Base-by-base conservation (phyloP, 805 yeast genomes). In the Yarrowia sp. region DNA sequence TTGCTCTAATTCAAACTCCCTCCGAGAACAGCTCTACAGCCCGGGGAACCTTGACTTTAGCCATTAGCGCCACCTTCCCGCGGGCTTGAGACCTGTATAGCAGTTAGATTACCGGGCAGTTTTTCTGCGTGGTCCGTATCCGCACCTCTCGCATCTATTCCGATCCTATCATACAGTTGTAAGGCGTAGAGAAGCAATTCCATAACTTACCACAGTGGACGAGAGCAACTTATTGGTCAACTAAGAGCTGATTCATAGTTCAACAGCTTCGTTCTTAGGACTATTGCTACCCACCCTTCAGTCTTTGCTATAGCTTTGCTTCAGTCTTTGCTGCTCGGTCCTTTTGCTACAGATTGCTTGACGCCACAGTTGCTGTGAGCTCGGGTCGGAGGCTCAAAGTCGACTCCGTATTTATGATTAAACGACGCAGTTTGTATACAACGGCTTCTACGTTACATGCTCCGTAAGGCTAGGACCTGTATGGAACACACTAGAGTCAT, bases 31-130 rank as follows among this genome's bases (percentile, higher is more conserved):
- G 43, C 43, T 41, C 43, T 41, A 5, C 15, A 41, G 16, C 19
- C 9, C 19, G 19, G 5, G 9, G 8, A 42, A 42, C 8, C 19
- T 42, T 42, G 45, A 5, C 5, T 8, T 8, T 16, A 10, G 46
- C 11, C 46, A 8, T 45, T 45, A 19, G 48, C 48, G 48, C 48
- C 48, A 45, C 48, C 48, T 45, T 16, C 48, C 26, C 26, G 48
- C 19, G 32, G 26, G 48, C 48, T 5, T 16, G 48, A 16, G 19
- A 14, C 12, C 12, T 45, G 48, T 45, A 45, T 19, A 16, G 26
- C 5, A 9, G 10, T 11, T 43, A 45, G 48, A 26, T 45, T 45
- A 45, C 26, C 10, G 15, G 19, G 48, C 48, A 45, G 48, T 5
- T 1, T 16, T 16, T 45, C 48, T 45, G 48, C 48, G 48, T 9